phyloP scores from a whole-genome alignment of 768 basidiomycete genomes.

The Psilocybe subaeruginosa region DNA sequence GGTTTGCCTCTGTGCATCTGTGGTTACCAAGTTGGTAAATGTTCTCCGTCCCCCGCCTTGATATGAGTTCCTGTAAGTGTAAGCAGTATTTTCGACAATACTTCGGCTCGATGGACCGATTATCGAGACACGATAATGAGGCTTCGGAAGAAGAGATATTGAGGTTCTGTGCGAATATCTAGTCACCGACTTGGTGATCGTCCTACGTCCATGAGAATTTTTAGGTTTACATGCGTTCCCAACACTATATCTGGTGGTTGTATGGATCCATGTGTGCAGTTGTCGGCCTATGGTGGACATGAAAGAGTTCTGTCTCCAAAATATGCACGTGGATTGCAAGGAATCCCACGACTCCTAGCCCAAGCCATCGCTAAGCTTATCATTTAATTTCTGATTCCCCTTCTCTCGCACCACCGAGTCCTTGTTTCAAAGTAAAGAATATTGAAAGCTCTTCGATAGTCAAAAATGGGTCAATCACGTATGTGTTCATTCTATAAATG shows the following conservation, averaged over 20 bases:
- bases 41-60: not conserved
- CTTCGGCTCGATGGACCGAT: too few species aligned
- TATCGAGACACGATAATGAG: too few species aligned
- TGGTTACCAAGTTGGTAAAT: conserved; percentile 28
- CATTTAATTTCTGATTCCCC: conserved; percentile 10
- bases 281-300: conserved; percentile 10
- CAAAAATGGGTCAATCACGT: conserved; percentile 85
- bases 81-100: too few species aligned
- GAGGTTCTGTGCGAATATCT: not conserved
- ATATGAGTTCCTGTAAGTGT: too few species aligned
- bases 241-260: not conserved
- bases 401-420: not conserved
- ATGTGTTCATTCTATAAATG: conserved; percentile 25
- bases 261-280: conserved; percentile 7
- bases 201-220: not conserved
- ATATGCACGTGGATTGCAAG: conserved; percentile 8
- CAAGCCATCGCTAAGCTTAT: not conserved
- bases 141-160: not conserved
- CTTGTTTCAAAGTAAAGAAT: not conserved
- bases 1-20: conserved; percentile 65
- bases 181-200: not conserved
- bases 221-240: not conserved
- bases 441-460: not conserved
- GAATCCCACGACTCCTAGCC: not conserved
- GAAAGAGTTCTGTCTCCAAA: not conserved